Percentiles rank a stretch among this genome's conserved stretches.
These are phyloP conservation scores for Plasmodium berghei DNA, from an alignment of 169 alveolate genomes.

Conservation along the genomic window DNA sequence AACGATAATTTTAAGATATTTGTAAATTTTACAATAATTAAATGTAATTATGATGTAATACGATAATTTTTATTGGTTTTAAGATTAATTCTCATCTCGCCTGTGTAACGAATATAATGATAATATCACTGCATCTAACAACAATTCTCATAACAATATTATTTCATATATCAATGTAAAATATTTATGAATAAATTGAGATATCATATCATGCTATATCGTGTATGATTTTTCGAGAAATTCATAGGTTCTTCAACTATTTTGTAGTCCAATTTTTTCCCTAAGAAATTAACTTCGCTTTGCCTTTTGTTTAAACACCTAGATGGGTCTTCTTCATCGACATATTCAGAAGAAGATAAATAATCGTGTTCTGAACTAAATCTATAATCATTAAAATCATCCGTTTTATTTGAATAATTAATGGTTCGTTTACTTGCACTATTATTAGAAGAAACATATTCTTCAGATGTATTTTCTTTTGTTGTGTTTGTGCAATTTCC, in stretches of 20 bases:
- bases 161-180: too few relatives aligned
- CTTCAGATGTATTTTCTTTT: constrained; percentile 55
- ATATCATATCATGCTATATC: constrained; percentile 45
- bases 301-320: constrained; percentile 27
- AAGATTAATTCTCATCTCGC: too few relatives aligned
- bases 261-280: constrained; percentile 52
- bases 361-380: constrained; percentile 52
- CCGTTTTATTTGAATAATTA: constrained; percentile 48
- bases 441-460: constrained; percentile 67
- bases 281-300: constrained; percentile 52
- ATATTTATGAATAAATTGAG: not conserved
- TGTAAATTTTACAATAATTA: too few relatives aligned
- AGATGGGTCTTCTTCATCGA: constrained; percentile 42
- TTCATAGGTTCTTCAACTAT: constrained; percentile 48
- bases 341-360: constrained; percentile 58
- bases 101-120: too few relatives aligned
- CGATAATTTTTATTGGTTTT: too few relatives aligned
- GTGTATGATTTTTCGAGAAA: constrained; percentile 43
- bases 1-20: too few relatives aligned
- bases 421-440: constrained; percentile 58
- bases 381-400: constrained; percentile 51
- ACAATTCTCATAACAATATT: too few relatives aligned
- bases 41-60: too few relatives aligned
- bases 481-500: constrained; percentile 47
- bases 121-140: too few relatives aligned